Percentiles rank a stretch among this genome's conserved stretches.
phyloP scores from a whole-genome alignment of 1,284 basidiomycete genomes.

The Acaromyces ingoldii region DNA sequence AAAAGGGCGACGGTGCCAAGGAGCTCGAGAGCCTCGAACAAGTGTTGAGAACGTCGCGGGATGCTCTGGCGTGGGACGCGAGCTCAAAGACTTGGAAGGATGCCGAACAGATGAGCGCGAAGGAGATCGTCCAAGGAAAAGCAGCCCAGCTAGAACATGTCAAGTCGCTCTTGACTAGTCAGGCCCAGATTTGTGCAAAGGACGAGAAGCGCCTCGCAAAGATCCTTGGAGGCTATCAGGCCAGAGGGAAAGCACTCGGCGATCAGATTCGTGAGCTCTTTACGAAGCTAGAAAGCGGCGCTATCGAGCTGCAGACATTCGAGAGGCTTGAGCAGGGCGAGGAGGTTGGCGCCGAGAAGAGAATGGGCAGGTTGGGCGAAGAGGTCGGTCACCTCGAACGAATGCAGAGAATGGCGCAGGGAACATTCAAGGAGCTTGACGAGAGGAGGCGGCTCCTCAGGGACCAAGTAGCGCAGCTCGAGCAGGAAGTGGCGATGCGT shows the following conservation, averaged over 20 bases:
- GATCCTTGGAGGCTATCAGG: conserved; percentile 83
- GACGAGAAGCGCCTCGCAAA: conserved; percentile 85
- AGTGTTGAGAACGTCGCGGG: conserved; percentile 52
- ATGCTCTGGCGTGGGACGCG: conserved; percentile 64
- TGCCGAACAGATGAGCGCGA: conserved; percentile 58
- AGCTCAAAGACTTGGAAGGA: conserved; percentile 66
- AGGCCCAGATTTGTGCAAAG: conserved; percentile 76
- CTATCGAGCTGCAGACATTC: conserved; percentile 30
- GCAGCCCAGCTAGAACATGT: conserved; percentile 61
- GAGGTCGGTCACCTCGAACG: conserved; percentile 37
- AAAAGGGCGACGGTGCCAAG: conserved; percentile 56
- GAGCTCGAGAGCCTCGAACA: conserved; percentile 61
- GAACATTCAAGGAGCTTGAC: conserved; percentile 26
- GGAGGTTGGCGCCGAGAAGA: conserved; percentile 27
- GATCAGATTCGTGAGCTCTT: conserved; percentile 50
- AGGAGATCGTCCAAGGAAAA: conserved; percentile 66
- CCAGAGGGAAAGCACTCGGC: conserved; percentile 66
- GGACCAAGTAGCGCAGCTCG: conserved; percentile 35
- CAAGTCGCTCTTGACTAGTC: conserved; percentile 72
- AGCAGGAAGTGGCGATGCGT: conserved; percentile 47
- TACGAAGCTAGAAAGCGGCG: conserved; percentile 20
- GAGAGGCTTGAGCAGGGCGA: conserved; percentile 33
- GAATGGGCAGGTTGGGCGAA: conserved; percentile 26
- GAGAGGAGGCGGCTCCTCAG: conserved; percentile 21
- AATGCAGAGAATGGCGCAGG: conserved; percentile 33